phyloP scores from a whole-genome alignment of 306 rosid species.

The Rosa persica region DNA sequence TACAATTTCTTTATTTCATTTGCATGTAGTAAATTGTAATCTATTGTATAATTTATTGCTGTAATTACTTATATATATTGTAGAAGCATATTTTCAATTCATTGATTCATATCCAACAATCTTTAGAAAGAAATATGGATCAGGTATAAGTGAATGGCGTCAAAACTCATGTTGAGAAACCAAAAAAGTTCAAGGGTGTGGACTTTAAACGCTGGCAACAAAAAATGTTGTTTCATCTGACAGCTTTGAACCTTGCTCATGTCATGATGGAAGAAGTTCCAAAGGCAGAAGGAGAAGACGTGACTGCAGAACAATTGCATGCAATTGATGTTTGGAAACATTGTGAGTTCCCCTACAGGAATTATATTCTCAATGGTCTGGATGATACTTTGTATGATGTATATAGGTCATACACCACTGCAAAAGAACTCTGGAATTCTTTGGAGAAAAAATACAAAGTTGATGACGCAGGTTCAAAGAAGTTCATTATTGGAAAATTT shows the following conservation, averaged over 20 bases:
- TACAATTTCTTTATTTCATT: background rate
- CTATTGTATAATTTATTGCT: no score
- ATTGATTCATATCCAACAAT: background rate
- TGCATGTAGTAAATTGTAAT: background rate
- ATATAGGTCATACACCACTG: background rate
- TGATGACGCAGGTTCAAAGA: background rate
- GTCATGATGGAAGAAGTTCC: background rate
- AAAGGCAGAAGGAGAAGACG: background rate
- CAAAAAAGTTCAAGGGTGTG: constrained; percentile 1
- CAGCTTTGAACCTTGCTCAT: constrained; percentile 10
- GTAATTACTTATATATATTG: no score
- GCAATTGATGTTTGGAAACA: background rate
- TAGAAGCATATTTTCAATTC: no score
- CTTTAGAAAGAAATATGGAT: background rate
- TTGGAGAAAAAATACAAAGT: background rate
- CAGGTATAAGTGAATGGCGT: background rate
- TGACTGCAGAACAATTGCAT: background rate
- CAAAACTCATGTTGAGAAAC: background rate
- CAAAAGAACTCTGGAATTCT: background rate
- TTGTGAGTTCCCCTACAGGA: background rate
- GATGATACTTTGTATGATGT: background rate
- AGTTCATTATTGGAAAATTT: background rate
- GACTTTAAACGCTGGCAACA: constrained; percentile 6
- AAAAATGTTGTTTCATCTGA: background rate
- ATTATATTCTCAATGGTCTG: background rate